Conservation (phyloP, 371 early-diverging fungal genomes). For the Gilbertella persicaria region DNA sequence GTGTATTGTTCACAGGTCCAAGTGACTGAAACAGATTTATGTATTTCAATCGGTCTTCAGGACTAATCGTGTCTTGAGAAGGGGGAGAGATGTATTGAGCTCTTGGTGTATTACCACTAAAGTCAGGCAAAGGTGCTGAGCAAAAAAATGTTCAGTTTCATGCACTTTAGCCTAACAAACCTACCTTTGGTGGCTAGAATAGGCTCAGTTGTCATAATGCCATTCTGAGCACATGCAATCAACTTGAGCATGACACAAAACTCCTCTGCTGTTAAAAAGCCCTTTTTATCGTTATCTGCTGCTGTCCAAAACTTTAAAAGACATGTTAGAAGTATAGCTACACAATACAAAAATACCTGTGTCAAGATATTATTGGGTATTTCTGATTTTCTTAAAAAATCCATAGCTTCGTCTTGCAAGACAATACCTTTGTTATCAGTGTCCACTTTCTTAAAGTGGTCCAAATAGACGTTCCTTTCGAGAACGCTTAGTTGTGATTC, state of each 20-base stretch:
- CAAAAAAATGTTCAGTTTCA: conserved; percentile 12
- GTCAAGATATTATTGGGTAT: conserved; percentile 66
- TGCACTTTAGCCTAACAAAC: neutral
- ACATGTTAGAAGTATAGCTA: neutral
- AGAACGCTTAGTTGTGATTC: conserved; percentile 51
- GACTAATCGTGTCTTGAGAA: conserved; percentile 33
- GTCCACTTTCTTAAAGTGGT: conserved; percentile 74
- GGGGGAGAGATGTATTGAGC: conserved; percentile 4
- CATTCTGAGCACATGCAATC: conserved; percentile 86
- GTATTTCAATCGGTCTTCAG: conserved; percentile 71
- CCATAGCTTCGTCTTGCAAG: conserved; percentile 74
- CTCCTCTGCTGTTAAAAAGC: conserved; percentile 68
- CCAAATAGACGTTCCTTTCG: conserved; percentile 68
- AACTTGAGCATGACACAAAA: conserved; percentile 85
- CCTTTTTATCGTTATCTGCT: conserved; percentile 78
- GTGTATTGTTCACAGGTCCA: conserved; percentile 65
- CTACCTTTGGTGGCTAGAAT: conserved; percentile 44
- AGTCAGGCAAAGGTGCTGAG: conserved; percentile 51
- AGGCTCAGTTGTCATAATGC: conserved; percentile 42
- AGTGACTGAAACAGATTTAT: conserved; percentile 68
- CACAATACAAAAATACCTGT: conserved; percentile 49
- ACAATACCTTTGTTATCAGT: conserved; percentile 66
- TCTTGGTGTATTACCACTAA: conserved; percentile 41
- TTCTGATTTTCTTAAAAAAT: conserved; percentile 77
- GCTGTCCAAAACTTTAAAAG: conserved; percentile 76